Evolutionary conservation across 2,329 filamentous ascomycete genomes (phyloP), one percentile per base, ranked within the genome.

Genomic region (Didymella arachidicola): DNA sequence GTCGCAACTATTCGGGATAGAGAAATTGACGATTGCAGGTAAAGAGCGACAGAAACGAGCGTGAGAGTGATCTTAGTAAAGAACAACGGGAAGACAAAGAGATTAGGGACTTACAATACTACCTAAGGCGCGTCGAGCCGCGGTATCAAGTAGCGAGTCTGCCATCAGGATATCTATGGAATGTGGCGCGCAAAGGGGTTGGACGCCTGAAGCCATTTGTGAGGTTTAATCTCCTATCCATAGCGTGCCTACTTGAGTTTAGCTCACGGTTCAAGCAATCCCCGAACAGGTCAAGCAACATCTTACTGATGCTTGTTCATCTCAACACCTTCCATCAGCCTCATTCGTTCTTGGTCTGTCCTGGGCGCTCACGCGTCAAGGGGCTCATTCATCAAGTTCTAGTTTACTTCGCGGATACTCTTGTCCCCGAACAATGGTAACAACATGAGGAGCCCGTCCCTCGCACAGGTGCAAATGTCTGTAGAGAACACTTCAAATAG

Each of bases 121-220:
- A 41, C 11, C 38, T 25, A 11, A n/a, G 29, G 7, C 48, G 3
- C 29, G 3, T 38, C 7, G 26, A 19, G 8, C 10, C 29, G 48
- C 27, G 26, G 48, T 10, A 27, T 52, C 18, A 34, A 32, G 48
- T n/a, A 32, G 30, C 42, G 25, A 41, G 6, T n/a, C 26, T 14
- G 16, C 34, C 36, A 16, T 36, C 14, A 18, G 1, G 16, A 36
- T 22, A 10, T 36, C 14, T 14, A 25, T 30, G 30, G 49, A 52
- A 44, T 52, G 29, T 29, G 41, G 41, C 49, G 41, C 41, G 49
- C 41, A 43, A 43, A 43, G 50, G 36, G 36, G 42, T 49, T 46
- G 50, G 50, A 46, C 12, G 51, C 43, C 50, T 46, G 34, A 47
- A 41, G 26, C 22, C 14, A 7, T 14, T 16, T 46, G 32, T 45